Evolutionary conservation across 2,329 filamentous ascomycete species (phyloP).

Genomic region (Colletotrichum cordylinicola): DNA sequence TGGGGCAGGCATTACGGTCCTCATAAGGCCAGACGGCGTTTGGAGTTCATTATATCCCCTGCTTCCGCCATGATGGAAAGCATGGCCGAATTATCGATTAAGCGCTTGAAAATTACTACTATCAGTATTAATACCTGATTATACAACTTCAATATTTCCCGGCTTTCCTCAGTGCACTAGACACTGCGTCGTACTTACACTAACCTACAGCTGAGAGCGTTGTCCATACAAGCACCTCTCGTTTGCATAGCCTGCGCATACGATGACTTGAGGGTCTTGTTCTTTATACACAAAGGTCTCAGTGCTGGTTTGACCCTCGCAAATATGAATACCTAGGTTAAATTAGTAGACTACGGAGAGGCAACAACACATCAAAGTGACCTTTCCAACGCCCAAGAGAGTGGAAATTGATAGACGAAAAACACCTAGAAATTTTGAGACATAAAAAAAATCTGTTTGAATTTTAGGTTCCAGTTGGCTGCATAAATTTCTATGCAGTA

Average conservation of each 20-base stretch:
- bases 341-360: too few species aligned
- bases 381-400: too few species aligned
- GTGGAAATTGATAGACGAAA: too few species aligned
- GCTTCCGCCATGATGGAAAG: not conserved
- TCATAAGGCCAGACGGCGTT: not conserved
- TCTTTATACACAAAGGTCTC: too few species aligned
- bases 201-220: not conserved
- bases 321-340: too few species aligned
- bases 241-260: not conserved
- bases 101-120: not conserved
- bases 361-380: too few species aligned
- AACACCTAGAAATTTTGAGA: too few species aligned
- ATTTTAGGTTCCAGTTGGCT: too few species aligned
- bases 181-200: not conserved
- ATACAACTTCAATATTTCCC: not conserved
- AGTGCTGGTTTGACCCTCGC: too few species aligned
- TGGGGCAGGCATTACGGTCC: not conserved
- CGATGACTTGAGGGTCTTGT: too few species aligned
- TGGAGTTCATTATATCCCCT: not conserved
- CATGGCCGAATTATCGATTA: not conserved
- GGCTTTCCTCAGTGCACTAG: not conserved
- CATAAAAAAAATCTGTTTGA: too few species aligned
- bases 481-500: not conserved
- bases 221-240: not conserved
- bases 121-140: not conserved